Evolutionary conservation across 306 rosid genomes (phyloP), one percentile per base, ranked within the genome.

Genomic region (Sicyos edulis): DNA sequence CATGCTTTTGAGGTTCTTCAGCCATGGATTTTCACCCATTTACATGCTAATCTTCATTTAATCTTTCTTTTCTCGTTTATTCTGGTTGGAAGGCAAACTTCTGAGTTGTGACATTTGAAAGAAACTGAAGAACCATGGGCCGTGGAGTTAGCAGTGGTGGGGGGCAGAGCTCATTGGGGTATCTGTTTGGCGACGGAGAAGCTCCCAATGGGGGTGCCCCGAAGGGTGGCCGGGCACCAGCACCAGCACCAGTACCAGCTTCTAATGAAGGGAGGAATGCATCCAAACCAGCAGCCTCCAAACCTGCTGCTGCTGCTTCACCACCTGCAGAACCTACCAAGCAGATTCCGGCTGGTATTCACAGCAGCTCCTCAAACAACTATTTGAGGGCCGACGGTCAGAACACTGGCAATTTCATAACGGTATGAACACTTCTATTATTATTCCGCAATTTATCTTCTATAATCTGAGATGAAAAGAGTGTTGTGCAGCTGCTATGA

Each of bases 131-230:
- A 87, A 53, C 74, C 73, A 93, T 93, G 98, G 98, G 98, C 76
- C 98, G 98, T 76, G 98, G 98, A 80, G 88, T 83, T 80, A 93
- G 98, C 90, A 85, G 96, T 21, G 98, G 98, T 73, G 98, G 98
- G 58, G 98, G 98, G 58, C 97, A 90, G 83, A 93, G 98, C 84
- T 93, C 98, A 9, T 78, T 93, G 88, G 95, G 91, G n/a, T 93
- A 93, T 84, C 96, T 93, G 80, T 93, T 93, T 83, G 98, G 98
- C 8, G 73, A 85, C 75, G 98, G 95, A 77, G 98, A 90, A 82
- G 81, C 91, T 80, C 97, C 95, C 44, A 85, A 85, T 54, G 87
- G 89, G 0, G 89, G 75, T 65, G 53, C 77, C 15, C 77, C 80
- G 70, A 66, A 81, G 63, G 80, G 85, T 71, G 80, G 84, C 62